Percentiles rank a stretch among this genome's conserved stretches.
Conservation (phyloP, 1,284 basidiomycete genomes). For the Butyriboletus appendiculatus region DNA sequence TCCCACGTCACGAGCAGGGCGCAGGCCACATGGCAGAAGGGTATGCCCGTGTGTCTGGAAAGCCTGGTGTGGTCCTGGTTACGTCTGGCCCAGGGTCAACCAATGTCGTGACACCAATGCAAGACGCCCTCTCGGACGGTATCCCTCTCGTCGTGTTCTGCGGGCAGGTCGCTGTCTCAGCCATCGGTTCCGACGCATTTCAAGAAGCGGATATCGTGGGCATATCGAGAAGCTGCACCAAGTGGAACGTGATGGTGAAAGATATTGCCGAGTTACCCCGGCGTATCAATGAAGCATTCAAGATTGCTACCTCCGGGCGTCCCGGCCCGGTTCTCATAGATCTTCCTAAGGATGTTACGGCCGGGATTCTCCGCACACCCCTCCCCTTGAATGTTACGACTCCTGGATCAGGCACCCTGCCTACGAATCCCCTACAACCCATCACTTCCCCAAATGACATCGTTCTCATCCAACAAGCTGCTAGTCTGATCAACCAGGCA, state of each 20-base stretch:
- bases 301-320: slow-evolving; percentile 95
- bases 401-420: slow-evolving; percentile 79
- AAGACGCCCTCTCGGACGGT: slow-evolving; percentile 95
- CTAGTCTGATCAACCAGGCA: slow-evolving; percentile 89
- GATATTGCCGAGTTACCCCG: slow-evolving; percentile 94
- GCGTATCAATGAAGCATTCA: slow-evolving; percentile 98
- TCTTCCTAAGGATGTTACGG: slow-evolving; percentile 97
- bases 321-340: slow-evolving; percentile 98
- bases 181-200: slow-evolving; percentile 97
- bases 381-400: slow-evolving; percentile 89
- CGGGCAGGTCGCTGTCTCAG: slow-evolving; percentile 97
- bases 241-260: slow-evolving; percentile 99
- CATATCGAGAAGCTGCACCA: slow-evolving; percentile 95
- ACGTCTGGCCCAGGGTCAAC: slow-evolving; percentile 98
- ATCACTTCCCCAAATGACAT: slow-evolving; percentile 64
- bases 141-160: slow-evolving; percentile 95
- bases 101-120: slow-evolving; percentile 97
- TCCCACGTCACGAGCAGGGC: slow-evolving; percentile 97
- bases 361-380: slow-evolving; percentile 84
- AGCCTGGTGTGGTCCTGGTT: slow-evolving; percentile 96
- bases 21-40: slow-evolving; percentile 99
- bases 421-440: slow-evolving; percentile 69
- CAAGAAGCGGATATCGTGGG: slow-evolving; percentile 98
- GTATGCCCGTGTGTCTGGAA: slow-evolving; percentile 96
- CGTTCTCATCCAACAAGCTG: slow-evolving; percentile 78